A percentile compares a stretch with the other conserved stretches of the same genome.
Evolutionary conservation across 108 stramenopile species (phyloP).

Genomic region (Skeletonema costatum): DNA sequence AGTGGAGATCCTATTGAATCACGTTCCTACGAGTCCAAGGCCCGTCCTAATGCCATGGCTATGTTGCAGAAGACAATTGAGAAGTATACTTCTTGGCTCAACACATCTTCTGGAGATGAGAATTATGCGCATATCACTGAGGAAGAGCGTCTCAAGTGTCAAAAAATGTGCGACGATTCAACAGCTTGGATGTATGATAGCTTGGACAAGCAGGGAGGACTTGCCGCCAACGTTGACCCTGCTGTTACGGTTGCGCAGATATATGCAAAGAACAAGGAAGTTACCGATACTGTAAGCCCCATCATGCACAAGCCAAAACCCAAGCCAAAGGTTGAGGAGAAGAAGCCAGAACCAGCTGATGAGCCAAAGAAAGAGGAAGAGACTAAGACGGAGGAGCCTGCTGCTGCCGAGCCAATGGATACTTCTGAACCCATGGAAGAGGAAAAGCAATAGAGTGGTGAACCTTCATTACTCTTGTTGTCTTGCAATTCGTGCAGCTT

Average conservation of each 20-base stretch:
- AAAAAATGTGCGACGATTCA: slow-evolving; percentile 69
- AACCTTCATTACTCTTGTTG: not conserved
- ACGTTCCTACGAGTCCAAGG: slow-evolving; percentile 76
- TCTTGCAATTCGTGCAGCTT: not conserved
- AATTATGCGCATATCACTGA: slow-evolving; percentile 91
- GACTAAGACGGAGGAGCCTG: slow-evolving; percentile 39
- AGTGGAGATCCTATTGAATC: slow-evolving; percentile 89
- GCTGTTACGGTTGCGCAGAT: slow-evolving; percentile 79
- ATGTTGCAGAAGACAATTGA: slow-evolving; percentile 82
- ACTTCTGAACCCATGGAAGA: slow-evolving; percentile 60
- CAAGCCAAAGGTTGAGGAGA: slow-evolving; percentile 69
- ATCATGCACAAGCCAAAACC: slow-evolving; percentile 96
- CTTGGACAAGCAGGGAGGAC: slow-evolving; percentile 88
- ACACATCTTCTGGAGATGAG: slow-evolving; percentile 73
- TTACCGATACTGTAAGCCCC: slow-evolving; percentile 73
- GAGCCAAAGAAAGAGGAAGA: slow-evolving; percentile 55
- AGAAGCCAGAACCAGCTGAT: slow-evolving; percentile 49
- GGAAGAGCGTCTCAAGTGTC: slow-evolving; percentile 82
- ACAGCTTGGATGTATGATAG: slow-evolving; percentile 92
- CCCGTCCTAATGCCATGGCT: slow-evolving; percentile 75
- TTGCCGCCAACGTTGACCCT: slow-evolving; percentile 77
- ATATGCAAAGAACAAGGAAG: slow-evolving; percentile 66
- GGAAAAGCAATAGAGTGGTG: not conserved
- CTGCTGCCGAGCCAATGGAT: slow-evolving; percentile 69
- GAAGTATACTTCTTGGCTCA: slow-evolving; percentile 84